These are phyloP conservation scores for Geosmithia flava DNA, from an alignment of 2,329 filamentous ascomycete species.

Conservation along the genomic window DNA sequence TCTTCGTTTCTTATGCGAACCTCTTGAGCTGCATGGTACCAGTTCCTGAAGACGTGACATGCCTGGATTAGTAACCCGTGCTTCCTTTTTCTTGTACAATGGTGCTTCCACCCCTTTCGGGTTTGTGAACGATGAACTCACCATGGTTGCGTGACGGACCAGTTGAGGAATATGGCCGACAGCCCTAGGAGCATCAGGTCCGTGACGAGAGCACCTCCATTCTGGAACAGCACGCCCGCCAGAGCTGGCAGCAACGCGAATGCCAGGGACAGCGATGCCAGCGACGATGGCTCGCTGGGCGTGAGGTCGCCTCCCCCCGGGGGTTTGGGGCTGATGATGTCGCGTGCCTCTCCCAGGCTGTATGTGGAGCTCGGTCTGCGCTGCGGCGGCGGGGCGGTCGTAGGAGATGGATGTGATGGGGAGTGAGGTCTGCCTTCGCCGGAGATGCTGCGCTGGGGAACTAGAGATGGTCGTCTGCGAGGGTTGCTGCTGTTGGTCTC, in stretches of 20 bases:
- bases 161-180: conserved; percentile 79
- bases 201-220: conserved; percentile 73
- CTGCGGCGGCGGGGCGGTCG: conserved; percentile 4
- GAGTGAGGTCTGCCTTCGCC: neutral
- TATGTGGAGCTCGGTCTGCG: conserved; percentile 63
- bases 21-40: conserved; percentile 62
- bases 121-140: conserved; percentile 23
- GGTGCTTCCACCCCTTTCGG: no score
- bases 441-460: neutral
- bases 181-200: conserved; percentile 72
- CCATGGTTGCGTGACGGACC: conserved; percentile 87
- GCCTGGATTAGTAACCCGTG: neutral
- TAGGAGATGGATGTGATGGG: neutral
- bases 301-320: conserved; percentile 8
- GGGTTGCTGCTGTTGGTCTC: conserved; percentile 8
- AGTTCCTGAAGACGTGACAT: conserved; percentile 37
- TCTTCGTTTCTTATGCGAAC: conserved; percentile 40
- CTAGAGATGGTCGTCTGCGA: conserved; percentile 10
- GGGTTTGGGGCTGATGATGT: conserved; percentile 47
- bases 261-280: conserved; percentile 70
- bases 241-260: conserved; percentile 78
- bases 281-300: conserved; percentile 46
- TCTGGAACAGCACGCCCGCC: conserved; percentile 73
- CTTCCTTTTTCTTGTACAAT: neutral
- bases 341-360: conserved; percentile 56